These are phyloP conservation scores for Adansonia gregorii DNA, from an alignment of 441 rosid genomes.

Conservation along the genomic window DNA sequence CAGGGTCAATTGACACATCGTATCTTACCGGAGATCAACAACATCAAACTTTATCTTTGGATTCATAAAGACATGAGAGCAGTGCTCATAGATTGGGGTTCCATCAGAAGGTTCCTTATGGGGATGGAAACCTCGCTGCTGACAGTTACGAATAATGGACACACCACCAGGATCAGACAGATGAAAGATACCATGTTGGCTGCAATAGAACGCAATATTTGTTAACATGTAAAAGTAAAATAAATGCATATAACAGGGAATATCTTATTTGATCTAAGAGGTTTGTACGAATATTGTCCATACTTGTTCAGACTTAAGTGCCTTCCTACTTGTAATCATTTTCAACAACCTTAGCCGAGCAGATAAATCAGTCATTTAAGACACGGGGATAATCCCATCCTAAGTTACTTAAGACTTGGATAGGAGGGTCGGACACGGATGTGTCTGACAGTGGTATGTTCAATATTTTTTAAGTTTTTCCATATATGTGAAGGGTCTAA, in stretches of 20 bases:
- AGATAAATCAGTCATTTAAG: neutral
- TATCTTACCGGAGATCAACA: constrained; percentile 77
- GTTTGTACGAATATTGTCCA: neutral
- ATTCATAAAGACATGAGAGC: constrained; percentile 91
- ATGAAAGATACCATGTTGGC: constrained; percentile 93
- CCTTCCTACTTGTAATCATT: neutral
- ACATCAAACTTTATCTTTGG: constrained; percentile 62
- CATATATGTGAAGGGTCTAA: too few relatives aligned
- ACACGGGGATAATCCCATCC: neutral
- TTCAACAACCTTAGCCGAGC: neutral
- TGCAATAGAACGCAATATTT: constrained; percentile 32
- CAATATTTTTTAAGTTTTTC: too few relatives aligned
- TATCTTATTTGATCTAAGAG: neutral
- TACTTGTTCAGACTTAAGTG: too few relatives aligned
- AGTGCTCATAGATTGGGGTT: constrained; percentile 85
- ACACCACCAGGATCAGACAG: constrained; percentile 90
- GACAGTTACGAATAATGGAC: constrained; percentile 86
- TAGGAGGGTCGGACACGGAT: too few relatives aligned
- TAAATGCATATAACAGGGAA: neutral
- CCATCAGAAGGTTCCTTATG: constrained; percentile 89
- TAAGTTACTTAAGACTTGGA: too few relatives aligned
- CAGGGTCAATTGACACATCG: neutral
- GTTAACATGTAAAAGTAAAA: constrained; percentile 12
- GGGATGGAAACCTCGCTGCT: constrained; percentile 97
- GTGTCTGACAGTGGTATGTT: too few relatives aligned